Conservation (phyloP, 1,284 basidiomycete genomes). For the Microbotryum violaceum region DNA sequence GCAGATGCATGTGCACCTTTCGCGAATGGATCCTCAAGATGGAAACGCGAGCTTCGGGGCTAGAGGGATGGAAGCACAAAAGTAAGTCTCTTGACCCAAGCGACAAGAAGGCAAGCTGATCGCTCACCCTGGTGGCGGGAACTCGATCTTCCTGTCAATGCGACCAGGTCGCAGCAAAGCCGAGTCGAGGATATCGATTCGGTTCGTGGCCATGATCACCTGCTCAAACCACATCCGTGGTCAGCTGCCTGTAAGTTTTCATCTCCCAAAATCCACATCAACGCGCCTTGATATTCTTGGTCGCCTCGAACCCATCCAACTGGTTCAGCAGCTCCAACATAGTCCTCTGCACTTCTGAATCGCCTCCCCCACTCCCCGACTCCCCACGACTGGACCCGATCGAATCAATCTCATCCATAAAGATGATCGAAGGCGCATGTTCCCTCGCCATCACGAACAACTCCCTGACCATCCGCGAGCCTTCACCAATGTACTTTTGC, state of each 20-base stretch:
- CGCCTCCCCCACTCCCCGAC: constrained; percentile 69
- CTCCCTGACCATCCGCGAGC: constrained; percentile 91
- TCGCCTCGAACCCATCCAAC: constrained; percentile 93
- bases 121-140: constrained; percentile 77
- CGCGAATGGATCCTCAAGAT: constrained; percentile 95
- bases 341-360: constrained; percentile 95
- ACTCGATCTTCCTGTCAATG: constrained; percentile 98
- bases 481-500: constrained; percentile 98
- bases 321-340: constrained; percentile 97
- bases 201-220: constrained; percentile 96
- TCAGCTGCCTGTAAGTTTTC: not conserved
- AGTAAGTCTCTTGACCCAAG: not conserved
- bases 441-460: constrained; percentile 98
- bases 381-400: constrained; percentile 89
- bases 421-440: constrained; percentile 97
- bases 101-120: not conserved
- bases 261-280: not conserved
- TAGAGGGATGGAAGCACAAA: constrained; percentile 1
- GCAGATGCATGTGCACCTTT: constrained; percentile 53
- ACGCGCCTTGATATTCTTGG: constrained; percentile 90
- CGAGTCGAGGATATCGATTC: constrained; percentile 94
- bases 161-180: constrained; percentile 91
- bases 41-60: constrained; percentile 86
- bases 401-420: constrained; percentile 95
- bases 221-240: constrained; percentile 3